phyloP scores from a whole-genome alignment of 2,329 filamentous ascomycete genomes.

The Xylariaceae sp. region DNA sequence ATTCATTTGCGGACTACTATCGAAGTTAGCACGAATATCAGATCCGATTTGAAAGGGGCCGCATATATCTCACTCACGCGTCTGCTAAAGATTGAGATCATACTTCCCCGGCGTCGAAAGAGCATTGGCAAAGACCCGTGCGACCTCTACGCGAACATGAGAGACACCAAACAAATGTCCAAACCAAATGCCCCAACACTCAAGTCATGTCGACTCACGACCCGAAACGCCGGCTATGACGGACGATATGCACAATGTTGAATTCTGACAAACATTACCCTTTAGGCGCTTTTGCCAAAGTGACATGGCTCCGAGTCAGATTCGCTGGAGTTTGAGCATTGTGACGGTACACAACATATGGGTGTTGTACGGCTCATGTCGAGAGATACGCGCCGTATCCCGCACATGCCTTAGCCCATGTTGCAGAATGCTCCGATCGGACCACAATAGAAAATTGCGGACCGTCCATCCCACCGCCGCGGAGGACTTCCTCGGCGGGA shows the following conservation, averaged over 20 bases:
- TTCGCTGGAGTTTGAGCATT: background rate
- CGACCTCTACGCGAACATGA: background rate
- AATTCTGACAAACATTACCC: background rate
- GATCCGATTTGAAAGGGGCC: background rate
- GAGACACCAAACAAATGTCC: background rate
- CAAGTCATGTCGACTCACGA: constrained; percentile 29
- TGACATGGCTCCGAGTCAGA: background rate
- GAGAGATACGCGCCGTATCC: too few species aligned
- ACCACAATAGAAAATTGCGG: background rate
- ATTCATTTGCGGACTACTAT: constrained; percentile 24
- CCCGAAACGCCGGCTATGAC: constrained; percentile 41
- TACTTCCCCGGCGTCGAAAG: constrained; percentile 46
- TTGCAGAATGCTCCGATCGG: too few species aligned
- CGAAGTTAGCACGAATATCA: background rate
- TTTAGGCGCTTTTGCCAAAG: background rate
- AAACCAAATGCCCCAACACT: background rate
- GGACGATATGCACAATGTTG: constrained; percentile 39
- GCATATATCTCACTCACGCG: constrained; percentile 31
- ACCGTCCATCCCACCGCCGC: background rate
- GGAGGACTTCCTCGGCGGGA: background rate
- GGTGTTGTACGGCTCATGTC: background rate
- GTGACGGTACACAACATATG: background rate
- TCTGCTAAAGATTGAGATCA: constrained; percentile 47
- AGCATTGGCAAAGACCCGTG: constrained; percentile 35
- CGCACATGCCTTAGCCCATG: too few species aligned